These are phyloP conservation scores for Macrophomina tecta DNA, from an alignment of 2,329 filamentous ascomycete genomes.

Conservation along the genomic window DNA sequence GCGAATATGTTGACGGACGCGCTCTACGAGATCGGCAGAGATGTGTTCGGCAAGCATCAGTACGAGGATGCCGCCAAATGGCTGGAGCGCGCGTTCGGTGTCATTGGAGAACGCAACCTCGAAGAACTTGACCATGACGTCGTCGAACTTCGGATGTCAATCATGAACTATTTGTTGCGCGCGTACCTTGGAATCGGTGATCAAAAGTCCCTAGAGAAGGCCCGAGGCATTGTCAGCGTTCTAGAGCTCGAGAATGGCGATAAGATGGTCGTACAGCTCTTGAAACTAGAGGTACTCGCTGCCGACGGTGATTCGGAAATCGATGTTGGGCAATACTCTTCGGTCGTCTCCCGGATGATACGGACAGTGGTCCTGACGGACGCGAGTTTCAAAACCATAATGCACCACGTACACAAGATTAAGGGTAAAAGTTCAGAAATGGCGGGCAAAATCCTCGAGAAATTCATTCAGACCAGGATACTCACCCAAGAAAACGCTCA, in stretches of 20 bases:
- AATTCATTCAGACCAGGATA: conserved; percentile 67
- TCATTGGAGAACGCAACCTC: conserved; percentile 62
- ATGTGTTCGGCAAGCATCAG: conserved; percentile 60
- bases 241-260: conserved; percentile 69
- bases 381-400: conserved; percentile 67
- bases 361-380: conserved; percentile 65
- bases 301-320: conserved; percentile 46
- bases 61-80: conserved; percentile 68
- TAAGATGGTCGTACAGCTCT: conserved; percentile 68
- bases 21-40: conserved; percentile 74
- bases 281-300: conserved; percentile 72
- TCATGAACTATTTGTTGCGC: conserved; percentile 69
- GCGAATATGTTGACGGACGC: conserved; percentile 70
- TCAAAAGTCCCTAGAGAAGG: conserved; percentile 55
- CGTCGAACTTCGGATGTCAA: conserved; percentile 68
- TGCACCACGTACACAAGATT: conserved; percentile 72
- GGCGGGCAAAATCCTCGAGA: conserved; percentile 61
- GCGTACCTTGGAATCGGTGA: conserved; percentile 58
- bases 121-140: conserved; percentile 65
- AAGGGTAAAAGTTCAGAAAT: conserved; percentile 42
- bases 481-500: conserved; percentile 55
- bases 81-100: conserved; percentile 71
- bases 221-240: conserved; percentile 63
- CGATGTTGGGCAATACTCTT: conserved; percentile 48
- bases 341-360: conserved; percentile 58